Conservation (phyloP, 768 basidiomycete species). For the Tricholoma sp. region DNA sequence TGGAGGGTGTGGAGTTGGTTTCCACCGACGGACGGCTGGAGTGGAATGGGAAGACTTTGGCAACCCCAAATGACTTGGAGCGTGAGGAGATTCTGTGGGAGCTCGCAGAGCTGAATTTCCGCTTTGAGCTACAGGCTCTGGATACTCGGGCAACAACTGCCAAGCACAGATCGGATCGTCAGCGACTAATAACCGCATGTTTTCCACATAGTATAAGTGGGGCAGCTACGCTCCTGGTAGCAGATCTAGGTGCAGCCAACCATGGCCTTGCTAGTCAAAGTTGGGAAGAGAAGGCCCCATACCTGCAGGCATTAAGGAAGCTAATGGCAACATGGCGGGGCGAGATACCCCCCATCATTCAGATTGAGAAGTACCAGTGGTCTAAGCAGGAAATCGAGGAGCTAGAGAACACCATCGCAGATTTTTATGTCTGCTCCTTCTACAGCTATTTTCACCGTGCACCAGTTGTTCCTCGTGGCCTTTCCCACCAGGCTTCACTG, state of each 20-base stretch:
- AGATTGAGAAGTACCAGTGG: not conserved
- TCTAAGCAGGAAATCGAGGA: not conserved
- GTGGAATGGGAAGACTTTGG: too few species aligned
- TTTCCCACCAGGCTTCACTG: constrained; percentile 1
- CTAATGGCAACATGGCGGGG: constrained; percentile 6
- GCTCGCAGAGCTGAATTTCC: too few species aligned
- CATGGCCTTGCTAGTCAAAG: constrained; percentile 5
- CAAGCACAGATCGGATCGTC: too few species aligned
- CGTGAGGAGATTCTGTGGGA: too few species aligned
- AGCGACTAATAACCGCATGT: not conserved
- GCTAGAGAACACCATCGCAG: constrained; percentile 1
- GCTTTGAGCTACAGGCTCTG: too few species aligned
- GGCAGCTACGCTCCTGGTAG: not conserved
- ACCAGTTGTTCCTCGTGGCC: constrained; percentile 4
- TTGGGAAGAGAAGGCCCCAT: not conserved
- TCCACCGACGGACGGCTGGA: too few species aligned
- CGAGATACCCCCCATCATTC: not conserved
- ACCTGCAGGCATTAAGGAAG: not conserved
- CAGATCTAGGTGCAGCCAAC: constrained; percentile 3
- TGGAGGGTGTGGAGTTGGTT: too few species aligned
- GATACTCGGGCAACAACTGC: too few species aligned
- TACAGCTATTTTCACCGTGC: constrained; percentile 8
- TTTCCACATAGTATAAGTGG: not conserved
- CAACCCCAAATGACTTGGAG: too few species aligned
- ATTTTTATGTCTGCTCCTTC: constrained; percentile 6